A percentile compares a stretch with the other conserved stretches of the same genome.
Evolutionary conservation across 495 filamentous ascomycete species (phyloP).

Genomic region (Neurospora sublineolata): DNA sequence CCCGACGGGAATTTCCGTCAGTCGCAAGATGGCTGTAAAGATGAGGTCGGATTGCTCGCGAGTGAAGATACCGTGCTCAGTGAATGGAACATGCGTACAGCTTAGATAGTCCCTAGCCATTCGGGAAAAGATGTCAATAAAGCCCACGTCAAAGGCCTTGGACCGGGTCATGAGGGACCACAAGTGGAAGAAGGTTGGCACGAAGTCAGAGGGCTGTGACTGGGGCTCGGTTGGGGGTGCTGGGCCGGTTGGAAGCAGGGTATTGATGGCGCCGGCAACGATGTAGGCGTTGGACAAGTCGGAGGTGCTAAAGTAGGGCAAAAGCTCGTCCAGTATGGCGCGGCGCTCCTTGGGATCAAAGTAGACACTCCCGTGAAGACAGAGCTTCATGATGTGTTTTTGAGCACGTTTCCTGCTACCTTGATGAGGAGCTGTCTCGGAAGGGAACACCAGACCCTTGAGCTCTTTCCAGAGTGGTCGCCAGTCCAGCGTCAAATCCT

Average conservation of each 20-base stretch:
- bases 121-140: conserved; percentile 81
- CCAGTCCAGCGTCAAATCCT: conserved; percentile 89
- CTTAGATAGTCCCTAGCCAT: conserved; percentile 71
- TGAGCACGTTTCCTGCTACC: conserved; percentile 29
- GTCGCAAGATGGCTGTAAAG: conserved; percentile 78
- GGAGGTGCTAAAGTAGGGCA: conserved; percentile 92
- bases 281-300: conserved; percentile 82
- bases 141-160: conserved; percentile 73
- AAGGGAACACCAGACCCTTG: conserved; percentile 77
- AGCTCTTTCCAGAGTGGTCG: conserved; percentile 82
- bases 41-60: conserved; percentile 85
- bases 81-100: conserved; percentile 66
- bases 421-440: conserved; percentile 51
- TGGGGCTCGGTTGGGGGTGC: conserved; percentile 57
- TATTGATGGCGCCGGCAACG: conserved; percentile 72
- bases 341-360: conserved; percentile 80
- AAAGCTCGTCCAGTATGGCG: conserved; percentile 82
- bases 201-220: conserved; percentile 66
- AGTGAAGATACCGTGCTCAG: conserved; percentile 81
- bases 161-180: conserved; percentile 91
- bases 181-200: conserved; percentile 88
- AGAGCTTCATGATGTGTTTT: conserved; percentile 66
- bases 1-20: conserved; percentile 93
- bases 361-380: conserved; percentile 79
- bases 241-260: conserved; percentile 77